Base-by-base conservation (phyloP, 1,284 basidiomycete genomes). In the Leccinum fuscescens region DNA sequence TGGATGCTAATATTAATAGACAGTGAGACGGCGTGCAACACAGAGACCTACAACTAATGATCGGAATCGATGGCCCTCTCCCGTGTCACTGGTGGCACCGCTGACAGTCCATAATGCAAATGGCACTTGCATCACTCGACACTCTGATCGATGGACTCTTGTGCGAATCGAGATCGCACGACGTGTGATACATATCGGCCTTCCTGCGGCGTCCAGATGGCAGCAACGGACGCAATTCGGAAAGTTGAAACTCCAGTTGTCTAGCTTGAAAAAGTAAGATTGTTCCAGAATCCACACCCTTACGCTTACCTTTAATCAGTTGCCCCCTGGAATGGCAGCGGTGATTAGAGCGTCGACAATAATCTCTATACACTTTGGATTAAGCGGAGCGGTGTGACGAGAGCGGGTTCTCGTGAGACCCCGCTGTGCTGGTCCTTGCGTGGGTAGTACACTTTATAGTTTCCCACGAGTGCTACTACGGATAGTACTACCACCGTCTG, bases 391-490 rank as follows among this genome's bases (percentile, higher is more conserved):
- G 37, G 37, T 39, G 37, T 39, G 37, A 39, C 9, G 42, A 44
- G 17, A 20, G 17, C 42, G 42, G 37, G 46, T 48, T 22, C 20
- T 24, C 46, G 46, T 48, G 46, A 48, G 46, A 48, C 46, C 42
- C 17, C 17, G 42, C 42, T 15, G 31, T 53, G 22, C 24, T 57
- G 54, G 54, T 31, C 53, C 56, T 15, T 35, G 54, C 54, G 54
- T 51, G 27, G 24, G 20, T 54, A 20, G 20, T 54, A 20, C 6
- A 14, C 20, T 46, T 46, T 46, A 6, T 54, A 27, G 14, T 62
- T 71, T 69, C 67, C 67, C 67, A 69, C 67, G 70, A 2, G 56
- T 46, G 31, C 42, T n/a, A 44, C 42, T 44, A 44, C 42, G 17
- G 17, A 46, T 46, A 42, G 39, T 39, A 39, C 39, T 42, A 46